Evolutionary conservation across 441 rosid species (phyloP), one percentile per base, ranked within the genome.

Genomic region (Melastoma candidum): DNA sequence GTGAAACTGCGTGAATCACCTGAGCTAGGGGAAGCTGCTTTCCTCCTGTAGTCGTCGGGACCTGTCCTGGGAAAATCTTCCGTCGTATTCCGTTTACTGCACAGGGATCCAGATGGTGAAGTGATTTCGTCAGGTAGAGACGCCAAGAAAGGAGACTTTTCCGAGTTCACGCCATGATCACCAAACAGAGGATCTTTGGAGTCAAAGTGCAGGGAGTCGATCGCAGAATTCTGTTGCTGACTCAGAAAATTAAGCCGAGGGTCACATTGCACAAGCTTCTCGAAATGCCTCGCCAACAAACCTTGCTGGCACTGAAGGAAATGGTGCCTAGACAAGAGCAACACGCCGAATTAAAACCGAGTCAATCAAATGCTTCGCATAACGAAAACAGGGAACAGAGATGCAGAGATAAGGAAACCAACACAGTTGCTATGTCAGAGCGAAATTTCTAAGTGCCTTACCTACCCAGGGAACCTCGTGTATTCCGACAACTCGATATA

Each of bases 261-360:
- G 66, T 82, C 88, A 41, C 85, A 82, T 47, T 79, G 85, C 53
- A 73, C 53, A 48, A 82, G 83, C 70, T 79, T 79, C 63, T 82
- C 83, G 45, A 75, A 79, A 65, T 82, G 85, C 68, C 70, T 82
- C 13, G 73, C 75, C 39, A 82, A 25, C 58, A 75, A 49, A 22
- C 81, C 83, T 47, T 56, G 78, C 12, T 74, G 74, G 63, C 79
- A 82, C 59, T 66, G 79, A 54, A 82, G 69, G 59, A 77, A 70
- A 79, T 82, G 88, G 29, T 10, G 69, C 78, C 88, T 82, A n/a
- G 29, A 48, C 24, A 24, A 61, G 49, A 54, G 36, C 22, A 17
- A 17, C 22, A 17, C 22, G 22, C 22, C 22, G 22, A 17, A 17
- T 17, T 17, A 17, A 17, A 17, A 17, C 22, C 22, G 22, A 17